Conservation (phyloP, 345 rosid species). For the Corchorus olitorius region DNA sequence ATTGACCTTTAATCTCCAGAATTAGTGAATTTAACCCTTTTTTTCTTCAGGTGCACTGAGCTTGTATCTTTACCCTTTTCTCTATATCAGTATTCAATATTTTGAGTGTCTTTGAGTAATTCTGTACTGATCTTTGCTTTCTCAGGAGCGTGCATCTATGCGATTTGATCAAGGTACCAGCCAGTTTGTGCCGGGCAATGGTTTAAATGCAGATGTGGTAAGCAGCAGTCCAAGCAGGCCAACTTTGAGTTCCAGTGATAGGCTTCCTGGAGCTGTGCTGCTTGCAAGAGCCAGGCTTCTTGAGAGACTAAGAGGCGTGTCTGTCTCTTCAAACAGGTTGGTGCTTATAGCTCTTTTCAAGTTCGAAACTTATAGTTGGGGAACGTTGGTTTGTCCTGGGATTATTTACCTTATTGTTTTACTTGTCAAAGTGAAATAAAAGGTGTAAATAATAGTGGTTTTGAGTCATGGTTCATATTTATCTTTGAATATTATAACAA, state of each 20-base stretch:
- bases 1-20: not conserved
- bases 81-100: not conserved
- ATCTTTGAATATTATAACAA: not conserved
- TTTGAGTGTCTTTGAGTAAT: not conserved
- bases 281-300: constrained; percentile 93
- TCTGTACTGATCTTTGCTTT: constrained; percentile 10
- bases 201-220: constrained; percentile 36
- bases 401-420: not conserved
- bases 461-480: not conserved
- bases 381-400: not conserved
- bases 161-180: constrained; percentile 42
- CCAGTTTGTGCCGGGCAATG: constrained; percentile 43
- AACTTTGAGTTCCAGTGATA: constrained; percentile 48
- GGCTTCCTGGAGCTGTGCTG: constrained; percentile 92
- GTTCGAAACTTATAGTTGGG: not conserved
- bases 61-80: not conserved
- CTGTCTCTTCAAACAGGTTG: constrained; percentile 69
- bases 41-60: not conserved
- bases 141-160: constrained; percentile 54
- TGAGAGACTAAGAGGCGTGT: constrained; percentile 85
- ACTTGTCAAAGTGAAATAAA: not conserved
- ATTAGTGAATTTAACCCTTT: not conserved
- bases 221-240: constrained; percentile 29
- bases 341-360: constrained; percentile 9
- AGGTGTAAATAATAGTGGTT: not conserved